Base-by-base conservation (phyloP, 805 yeast species). In the Candida ascalaphidarum region DNA sequence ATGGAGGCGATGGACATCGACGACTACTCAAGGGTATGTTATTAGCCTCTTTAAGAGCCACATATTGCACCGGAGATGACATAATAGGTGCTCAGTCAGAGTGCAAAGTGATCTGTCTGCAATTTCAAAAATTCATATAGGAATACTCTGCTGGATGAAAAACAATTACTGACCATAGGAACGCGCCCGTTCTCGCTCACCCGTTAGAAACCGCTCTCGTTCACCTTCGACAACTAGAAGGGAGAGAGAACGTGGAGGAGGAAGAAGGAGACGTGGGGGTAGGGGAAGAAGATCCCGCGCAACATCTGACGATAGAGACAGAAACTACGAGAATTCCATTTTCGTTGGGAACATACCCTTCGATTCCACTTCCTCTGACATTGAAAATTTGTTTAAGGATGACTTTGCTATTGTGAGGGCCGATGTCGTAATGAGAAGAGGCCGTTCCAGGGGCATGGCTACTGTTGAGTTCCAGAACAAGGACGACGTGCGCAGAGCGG, bases 371-470 rank as follows among this genome's bases (percentile, higher is more conserved):
- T 68, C 81, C 41, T 55, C 60, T 27, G 78, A 78, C 21, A 59
- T 81, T 29, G 72, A 71, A 45, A 76, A 65, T 11, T 63, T 69
- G 37, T 81, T 81, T 52, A 55, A 63, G n/a, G 55, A 54, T 16
- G 48, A 48, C 14, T 58, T 53, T 39, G 32, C 65, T 17, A 80
- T 86, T 30, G 66, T 77, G 13, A 71, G 83, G 38, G 94, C 95
- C 3, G 96, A 86, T 51, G 78, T 88, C 29, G 79, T 85, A 25
- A 76, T 78, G 3, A 68, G 73, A 35, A 73, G 78, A 41, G 94
- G 94, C 32, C 80, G 80, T 45, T 79, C 85, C 47, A 68, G 89
- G 57, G 94, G 94, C 37, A 81, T 80, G 89, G 89, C 88, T 22
- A 83, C 95, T 14, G 95, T 86, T 23, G 96, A 86, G 53, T 88